Evolutionary conservation across 179 eudicot species (phyloP), one percentile per base, ranked within the genome.

Genomic region (Silene vulgaris): DNA sequence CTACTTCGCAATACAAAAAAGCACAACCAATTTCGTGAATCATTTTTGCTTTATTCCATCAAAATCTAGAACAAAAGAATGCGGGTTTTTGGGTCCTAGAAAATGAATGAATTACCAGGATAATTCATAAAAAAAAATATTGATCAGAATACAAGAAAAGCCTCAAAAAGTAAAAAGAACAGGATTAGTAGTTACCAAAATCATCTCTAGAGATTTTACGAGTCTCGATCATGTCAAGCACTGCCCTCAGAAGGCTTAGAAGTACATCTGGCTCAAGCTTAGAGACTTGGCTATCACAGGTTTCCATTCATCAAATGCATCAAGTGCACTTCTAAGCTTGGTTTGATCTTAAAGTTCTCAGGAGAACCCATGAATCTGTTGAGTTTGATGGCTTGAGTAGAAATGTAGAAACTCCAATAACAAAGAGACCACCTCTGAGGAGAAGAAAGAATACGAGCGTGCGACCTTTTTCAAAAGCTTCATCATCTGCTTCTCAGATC

Each of bases 221-320:
- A 79, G 83, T 79, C 77, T 84, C 91, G n/a, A 89, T 88, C 86
- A 82, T 86, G 76, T 88, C 84, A 77, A 89, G 82, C 72, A 88
- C 85, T 68, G 84, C 86, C 77, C 82, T 86, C 40, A 88, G 81
- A 78, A 91, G 92, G 79, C 71, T 82, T 73, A 89, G 65, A 74
- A 89, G 87, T 73, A 94, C 70, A 50, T 88, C 94, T 14, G 96
- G 97, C 72, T 88, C 88, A 78, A 82, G 87, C 48, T 85, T 86
- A 28, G 90, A 88, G 89, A 77, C 77, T 90, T 90, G 54, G 74
- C 28, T 70, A 94, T 83, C 66, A 86, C 85, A 75, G 96, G 83
- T 79, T 86, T 90, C 97, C 98, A 94, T 71, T 87, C 88, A 78
- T 87, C 90, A 84, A 85, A 84, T 32, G 71, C 85, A 77, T 81